Evolutionary conservation across 768 basidiomycete species (phyloP).

Genomic region (Candolleomyces aberdarensis): DNA sequence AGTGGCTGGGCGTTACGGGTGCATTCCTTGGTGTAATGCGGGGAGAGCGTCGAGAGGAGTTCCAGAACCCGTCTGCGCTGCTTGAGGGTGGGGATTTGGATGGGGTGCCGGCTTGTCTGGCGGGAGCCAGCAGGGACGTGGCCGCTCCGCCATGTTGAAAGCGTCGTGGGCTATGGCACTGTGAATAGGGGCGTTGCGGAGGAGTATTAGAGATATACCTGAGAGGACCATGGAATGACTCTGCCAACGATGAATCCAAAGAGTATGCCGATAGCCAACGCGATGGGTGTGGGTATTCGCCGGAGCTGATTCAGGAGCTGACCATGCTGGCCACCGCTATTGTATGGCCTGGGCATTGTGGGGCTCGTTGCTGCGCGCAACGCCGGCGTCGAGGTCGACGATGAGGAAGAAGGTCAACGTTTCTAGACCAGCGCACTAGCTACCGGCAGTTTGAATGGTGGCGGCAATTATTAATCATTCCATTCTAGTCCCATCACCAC

Average conservation of each 20-base stretch:
- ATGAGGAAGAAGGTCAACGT: not conserved
- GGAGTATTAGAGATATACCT: slow-evolving; percentile 21
- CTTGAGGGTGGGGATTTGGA: slow-evolving; percentile 74
- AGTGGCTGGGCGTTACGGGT: slow-evolving; percentile 79
- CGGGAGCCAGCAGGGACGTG: slow-evolving; percentile 49
- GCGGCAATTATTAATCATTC: not conserved
- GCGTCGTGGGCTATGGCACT: not conserved
- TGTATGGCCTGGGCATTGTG: not conserved
- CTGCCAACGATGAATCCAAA: slow-evolving; percentile 58
- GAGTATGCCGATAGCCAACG: slow-evolving; percentile 58
- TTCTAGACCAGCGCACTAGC: too few relatives aligned
- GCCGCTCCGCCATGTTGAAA: slow-evolving; percentile 51
- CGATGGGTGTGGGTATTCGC: slow-evolving; percentile 51
- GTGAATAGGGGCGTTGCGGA: not conserved
- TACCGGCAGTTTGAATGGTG: slow-evolving; percentile 2
- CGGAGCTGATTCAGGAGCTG: slow-evolving; percentile 28
- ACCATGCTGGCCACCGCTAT: not conserved
- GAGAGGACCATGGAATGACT: slow-evolving; percentile 44
- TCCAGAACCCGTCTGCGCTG: slow-evolving; percentile 87
- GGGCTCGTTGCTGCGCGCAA: not conserved
- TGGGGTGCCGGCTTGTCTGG: slow-evolving; percentile 55
- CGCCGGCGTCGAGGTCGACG: slow-evolving; percentile 1
- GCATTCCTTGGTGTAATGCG: slow-evolving; percentile 93
- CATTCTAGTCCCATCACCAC: not conserved
- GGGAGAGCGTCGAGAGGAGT: slow-evolving; percentile 80